phyloP scores from a whole-genome alignment of 108 stramenopile species.

The Aurantiochytrium sp. region DNA sequence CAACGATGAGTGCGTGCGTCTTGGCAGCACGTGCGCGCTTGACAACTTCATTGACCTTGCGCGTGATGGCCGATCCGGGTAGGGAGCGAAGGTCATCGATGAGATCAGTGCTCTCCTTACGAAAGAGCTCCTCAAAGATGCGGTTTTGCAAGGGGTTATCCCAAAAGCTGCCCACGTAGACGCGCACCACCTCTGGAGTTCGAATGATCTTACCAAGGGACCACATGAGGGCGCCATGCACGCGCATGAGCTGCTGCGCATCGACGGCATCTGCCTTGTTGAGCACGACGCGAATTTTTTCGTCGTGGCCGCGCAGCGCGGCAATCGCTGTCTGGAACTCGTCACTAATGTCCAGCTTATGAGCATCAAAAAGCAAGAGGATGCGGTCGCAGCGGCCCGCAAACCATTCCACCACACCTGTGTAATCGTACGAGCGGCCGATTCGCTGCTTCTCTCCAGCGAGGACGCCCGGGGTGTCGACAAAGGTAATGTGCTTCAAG shows the following conservation, averaged over 20 bases:
- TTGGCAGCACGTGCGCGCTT: slow-evolving; percentile 51
- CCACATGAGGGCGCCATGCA: slow-evolving; percentile 63
- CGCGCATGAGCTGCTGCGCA: slow-evolving; percentile 71
- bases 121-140: slow-evolving; percentile 56
- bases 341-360: slow-evolving; percentile 76
- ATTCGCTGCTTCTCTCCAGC: slow-evolving; percentile 91
- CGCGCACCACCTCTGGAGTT: slow-evolving; percentile 62
- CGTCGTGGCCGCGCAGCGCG: slow-evolving; percentile 56
- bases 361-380: slow-evolving; percentile 87
- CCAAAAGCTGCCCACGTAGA: slow-evolving; percentile 72
- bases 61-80: slow-evolving; percentile 45
- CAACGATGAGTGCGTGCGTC: slow-evolving; percentile 45
- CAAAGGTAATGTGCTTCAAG: slow-evolving; percentile 78
- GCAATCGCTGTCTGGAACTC: slow-evolving; percentile 73
- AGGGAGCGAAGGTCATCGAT: slow-evolving; percentile 59
- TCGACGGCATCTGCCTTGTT: slow-evolving; percentile 77
- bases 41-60: slow-evolving; percentile 76
- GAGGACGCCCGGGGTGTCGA: slow-evolving; percentile 98
- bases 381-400: slow-evolving; percentile 93
- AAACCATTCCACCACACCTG: slow-evolving; percentile 92
- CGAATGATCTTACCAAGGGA: slow-evolving; percentile 62
- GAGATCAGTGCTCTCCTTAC: slow-evolving; percentile 62
- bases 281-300: slow-evolving; percentile 68
- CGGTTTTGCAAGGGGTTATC: slow-evolving; percentile 49
- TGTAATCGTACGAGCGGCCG: slow-evolving; percentile 82